These are phyloP conservation scores for Herpetospermum pedunculosum DNA, from an alignment of 306 rosid genomes.

Conservation along the genomic window DNA sequence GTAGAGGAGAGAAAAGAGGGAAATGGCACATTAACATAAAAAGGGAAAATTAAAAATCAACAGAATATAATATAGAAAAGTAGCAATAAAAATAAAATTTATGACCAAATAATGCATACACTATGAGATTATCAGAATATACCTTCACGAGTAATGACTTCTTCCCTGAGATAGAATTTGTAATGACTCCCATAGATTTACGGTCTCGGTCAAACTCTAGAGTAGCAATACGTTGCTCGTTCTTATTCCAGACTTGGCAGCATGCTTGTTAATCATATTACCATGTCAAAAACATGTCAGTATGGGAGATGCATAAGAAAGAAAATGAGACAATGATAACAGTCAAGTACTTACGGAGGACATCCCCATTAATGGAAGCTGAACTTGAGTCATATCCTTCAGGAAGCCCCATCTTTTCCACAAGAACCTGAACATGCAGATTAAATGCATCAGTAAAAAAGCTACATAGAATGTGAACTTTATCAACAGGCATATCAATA, in stretches of 20 bases:
- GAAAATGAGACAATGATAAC: not conserved
- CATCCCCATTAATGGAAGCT: conserved; percentile 18
- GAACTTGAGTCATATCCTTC: conserved; percentile 22
- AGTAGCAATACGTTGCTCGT: conserved; percentile 59
- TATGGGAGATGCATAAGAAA: not conserved
- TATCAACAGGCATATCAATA: not conserved
- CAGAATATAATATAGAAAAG: not conserved
- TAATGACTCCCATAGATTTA: conserved; percentile 82
- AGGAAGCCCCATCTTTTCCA: conserved; percentile 88
- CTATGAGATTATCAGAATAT: conserved; percentile 2
- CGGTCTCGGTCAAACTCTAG: conserved; percentile 88
- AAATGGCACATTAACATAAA: not conserved
- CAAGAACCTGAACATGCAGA: conserved; percentile 48
- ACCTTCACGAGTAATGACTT: conserved; percentile 74
- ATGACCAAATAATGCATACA: not conserved
- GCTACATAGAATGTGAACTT: not conserved
- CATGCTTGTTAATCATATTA: conserved; percentile 31
- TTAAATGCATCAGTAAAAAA: not conserved
- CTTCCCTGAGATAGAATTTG: conserved; percentile 35
- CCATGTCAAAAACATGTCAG: conserved; percentile 1
- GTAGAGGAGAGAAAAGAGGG: too few relatives aligned
- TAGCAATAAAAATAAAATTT: not conserved
- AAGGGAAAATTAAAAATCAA: not conserved
- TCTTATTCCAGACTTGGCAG: conserved; percentile 51
- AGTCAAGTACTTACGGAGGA: conserved; percentile 38